Evolutionary conservation across 2,329 filamentous ascomycete species (phyloP).

Genomic region (Ciborinia camelliae): DNA sequence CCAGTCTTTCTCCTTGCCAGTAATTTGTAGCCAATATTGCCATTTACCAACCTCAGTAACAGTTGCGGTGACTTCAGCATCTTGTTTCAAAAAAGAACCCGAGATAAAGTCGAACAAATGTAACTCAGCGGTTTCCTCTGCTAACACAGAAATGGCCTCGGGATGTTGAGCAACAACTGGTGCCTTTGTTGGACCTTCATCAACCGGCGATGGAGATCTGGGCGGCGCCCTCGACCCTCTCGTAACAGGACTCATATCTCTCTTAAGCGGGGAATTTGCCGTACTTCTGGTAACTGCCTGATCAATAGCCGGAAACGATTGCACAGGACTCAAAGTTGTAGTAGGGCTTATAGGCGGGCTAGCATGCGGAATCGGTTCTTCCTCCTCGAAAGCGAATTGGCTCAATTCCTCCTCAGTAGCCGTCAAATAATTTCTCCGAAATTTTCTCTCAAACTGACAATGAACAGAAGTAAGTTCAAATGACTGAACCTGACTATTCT

Average conservation of each 20-base stretch:
- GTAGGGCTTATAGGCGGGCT: conserved; percentile 57
- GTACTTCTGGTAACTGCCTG: conserved; percentile 28
- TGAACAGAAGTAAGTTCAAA: conserved; percentile 83
- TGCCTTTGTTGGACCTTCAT: conserved; percentile 52
- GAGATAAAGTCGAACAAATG: conserved; percentile 91
- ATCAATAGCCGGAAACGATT: conserved; percentile 27
- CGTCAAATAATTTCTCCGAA: conserved; percentile 72
- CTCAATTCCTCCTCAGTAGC: conserved; percentile 78
- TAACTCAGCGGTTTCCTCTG: conserved; percentile 75
- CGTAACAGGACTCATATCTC: conserved; percentile 30
- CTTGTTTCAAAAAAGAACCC: conserved; percentile 66
- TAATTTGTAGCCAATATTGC: conserved; percentile 94
- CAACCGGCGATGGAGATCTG: conserved; percentile 30
- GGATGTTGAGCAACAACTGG: conserved; percentile 61
- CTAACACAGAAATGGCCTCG: conserved; percentile 67
- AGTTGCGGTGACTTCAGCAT: conserved; percentile 64
- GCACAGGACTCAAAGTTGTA: conserved; percentile 30
- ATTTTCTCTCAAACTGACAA: conserved; percentile 98
- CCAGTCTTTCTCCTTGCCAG: conserved; percentile 73
- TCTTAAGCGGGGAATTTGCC: conserved; percentile 48
- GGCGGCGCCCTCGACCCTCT: conserved; percentile 23
- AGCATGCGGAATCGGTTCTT: conserved; percentile 61
- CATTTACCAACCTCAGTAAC: conserved; percentile 86
- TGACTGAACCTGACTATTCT: conserved; percentile 66
- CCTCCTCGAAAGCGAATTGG: conserved; percentile 74